Evolutionary conservation across 768 basidiomycete genomes (phyloP), one percentile per base, ranked within the genome.

Genomic region (Tylopilus sp.): DNA sequence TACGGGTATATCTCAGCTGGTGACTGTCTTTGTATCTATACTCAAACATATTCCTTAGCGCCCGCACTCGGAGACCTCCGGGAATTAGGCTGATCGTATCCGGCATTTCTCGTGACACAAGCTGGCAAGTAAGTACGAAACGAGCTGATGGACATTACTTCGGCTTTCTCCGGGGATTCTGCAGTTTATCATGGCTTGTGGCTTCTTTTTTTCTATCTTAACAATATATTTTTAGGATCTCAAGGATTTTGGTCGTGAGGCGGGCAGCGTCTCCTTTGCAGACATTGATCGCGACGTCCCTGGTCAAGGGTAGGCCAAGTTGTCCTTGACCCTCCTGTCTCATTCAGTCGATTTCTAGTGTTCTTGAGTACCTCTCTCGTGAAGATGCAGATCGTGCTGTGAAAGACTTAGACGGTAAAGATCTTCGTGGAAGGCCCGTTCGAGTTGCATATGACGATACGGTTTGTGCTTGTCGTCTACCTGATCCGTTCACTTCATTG

Each of bases 211-310:
- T 41, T 46, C n/a, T 55, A 31, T 60, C 57, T 55, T 66, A 50
- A 61, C 59, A 25, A 52, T 68, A 70, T 72, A 52, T 71, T 67
- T 72, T 64, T 69, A 98, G 96, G 96, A 98, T 69, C 76, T 98
- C 69, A 98, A 98, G 74, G 96, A 98, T 68, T 98, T 95, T 56
- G 96, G 94, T 61, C 91, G 96, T 56, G 87, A 92, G 65, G 91
- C 90, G 45, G 94, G 92, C 38, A 89, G 85, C 66, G 92, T 98
- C 53, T 91, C 89, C 19, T 98, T 89, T 63, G 93, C 96, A 37
- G 96, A 98, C 66, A 87, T 98, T 55, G 95, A 98, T 67, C 86
- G 92, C 34, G 87, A 94, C 65, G 69, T 71, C 57, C 84, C 89
- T 24, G 89, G 88, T 29, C 85, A 92, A 77, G 96, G 96, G 95